Percentiles rank a stretch among this genome's conserved stretches.
phyloP scores from a whole-genome alignment of 306 rosid species.

The Ormosia semicastrata region DNA sequence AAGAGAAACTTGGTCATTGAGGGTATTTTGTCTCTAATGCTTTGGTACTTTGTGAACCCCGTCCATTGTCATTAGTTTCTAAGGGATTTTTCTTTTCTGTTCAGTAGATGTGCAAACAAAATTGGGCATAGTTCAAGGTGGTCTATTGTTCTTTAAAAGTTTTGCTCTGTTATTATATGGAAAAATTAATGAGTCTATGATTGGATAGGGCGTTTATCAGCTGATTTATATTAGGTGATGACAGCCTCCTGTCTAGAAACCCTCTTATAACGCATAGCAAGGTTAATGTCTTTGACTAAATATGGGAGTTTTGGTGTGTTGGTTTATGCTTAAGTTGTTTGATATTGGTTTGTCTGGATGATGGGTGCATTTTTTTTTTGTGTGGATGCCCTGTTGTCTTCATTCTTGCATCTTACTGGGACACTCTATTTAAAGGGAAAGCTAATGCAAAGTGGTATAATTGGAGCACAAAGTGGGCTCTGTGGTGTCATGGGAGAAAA shows the following conservation, averaged over 20 bases:
- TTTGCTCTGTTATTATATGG: background rate
- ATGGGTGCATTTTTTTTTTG: background rate
- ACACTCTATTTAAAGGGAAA: background rate
- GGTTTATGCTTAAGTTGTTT: slow-evolving; percentile 4
- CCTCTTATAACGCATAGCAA: background rate
- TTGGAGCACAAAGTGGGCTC: slow-evolving; percentile 1
- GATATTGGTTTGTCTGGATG: background rate
- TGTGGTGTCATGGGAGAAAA: background rate
- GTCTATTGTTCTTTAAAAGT: background rate
- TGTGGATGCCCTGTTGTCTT: background rate
- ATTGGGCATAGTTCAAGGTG: slow-evolving; percentile 6
- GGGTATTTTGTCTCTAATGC: background rate
- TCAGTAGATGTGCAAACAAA: background rate
- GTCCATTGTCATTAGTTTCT: background rate
- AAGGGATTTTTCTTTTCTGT: background rate
- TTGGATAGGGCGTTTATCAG: background rate
- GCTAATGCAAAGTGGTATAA: background rate
- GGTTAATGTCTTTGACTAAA: background rate
- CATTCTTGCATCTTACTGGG: background rate
- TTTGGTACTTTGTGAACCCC: background rate
- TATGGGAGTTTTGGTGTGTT: background rate
- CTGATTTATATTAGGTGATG: background rate
- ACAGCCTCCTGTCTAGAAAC: background rate
- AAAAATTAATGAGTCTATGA: too few relatives aligned
- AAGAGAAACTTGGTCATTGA: background rate